Base-by-base conservation (phyloP, 2,329 filamentous ascomycete species). In the Magnaporthiopsis poae region DNA sequence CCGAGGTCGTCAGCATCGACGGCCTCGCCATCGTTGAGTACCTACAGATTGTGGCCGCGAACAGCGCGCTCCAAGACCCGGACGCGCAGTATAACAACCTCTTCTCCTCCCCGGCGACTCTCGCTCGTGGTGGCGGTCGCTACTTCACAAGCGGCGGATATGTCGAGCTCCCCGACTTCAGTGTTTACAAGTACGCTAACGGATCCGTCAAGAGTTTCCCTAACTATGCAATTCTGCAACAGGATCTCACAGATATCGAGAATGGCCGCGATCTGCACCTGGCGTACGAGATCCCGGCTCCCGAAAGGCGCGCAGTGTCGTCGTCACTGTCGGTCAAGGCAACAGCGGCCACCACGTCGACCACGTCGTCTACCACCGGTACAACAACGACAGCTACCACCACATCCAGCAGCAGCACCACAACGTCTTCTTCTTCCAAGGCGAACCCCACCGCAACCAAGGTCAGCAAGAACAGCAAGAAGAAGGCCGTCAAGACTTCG, bases 31-130 rank as follows among this genome's bases (percentile, higher is more conserved):
- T 73, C 0, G 71, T 73, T 0, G 70, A 74, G 0, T 83, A 80
- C 52, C 74, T 81, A n/a, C 71, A 71, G 73, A 77, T 80, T 7
- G 70, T 80, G 2, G 69, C 82, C 4, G 78, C 80, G 68, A 73
- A 71, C 0, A 77, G 79, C 0, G 70, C 73, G 0, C 76, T 76
- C 64, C 72, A 69, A 31, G 73, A 76, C 39, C 72, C 67, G 18
- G 72, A 72, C 29, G 71, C 75, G 5, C 73, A 74, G 1, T 80
- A 79, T 71, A 80, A 79, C 71, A 65, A 65, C 21, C 36, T 65
- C 31, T 65, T 65, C 64, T 36, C 35, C 29, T 35, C 21, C 56
- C n/a, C 56, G 11, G 64, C 64, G 11, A 25, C 25, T 11, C 13
- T 5, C 31, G 64, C 64, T 25, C 64, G 64, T 52, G 64, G 64